Evolutionary conservation across 1,284 basidiomycete genomes (phyloP), one percentile per base, ranked within the genome.

Genomic region (Malassezia nana): DNA sequence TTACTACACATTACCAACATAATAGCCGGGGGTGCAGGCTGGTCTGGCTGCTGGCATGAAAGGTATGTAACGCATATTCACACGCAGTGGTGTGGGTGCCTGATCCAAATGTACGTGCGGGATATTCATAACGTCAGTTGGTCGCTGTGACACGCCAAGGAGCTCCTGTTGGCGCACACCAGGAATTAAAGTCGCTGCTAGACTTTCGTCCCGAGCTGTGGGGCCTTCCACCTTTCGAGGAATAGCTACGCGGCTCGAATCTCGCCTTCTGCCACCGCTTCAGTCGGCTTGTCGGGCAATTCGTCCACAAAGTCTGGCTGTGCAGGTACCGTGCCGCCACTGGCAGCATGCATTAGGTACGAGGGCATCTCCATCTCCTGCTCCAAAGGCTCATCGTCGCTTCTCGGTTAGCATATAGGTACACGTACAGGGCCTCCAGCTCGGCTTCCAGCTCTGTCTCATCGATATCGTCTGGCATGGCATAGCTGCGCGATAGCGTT

Each of bases 361-460:
- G 63, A 65, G 22, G 69, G 69, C 32, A 63, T 42, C n/a, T 58
- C 60, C 1, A 84, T 84, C 68, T 89, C 89, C 52, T 89, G 87
- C 64, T 91, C 89, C 50, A 82, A 85, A 22, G 78, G 72, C 2
- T 73, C 74, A 2, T 78, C 76, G 63, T 94, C 90, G 44, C 90
- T 76, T 18, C 43, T 20, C 15, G 22, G 29, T 33, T 10, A 39
- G 52, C 6, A 30, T n/a, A 18, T 12, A 38, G 13, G 7, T 15
- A 16, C 13, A 46, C 57, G 24, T 40, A 64, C 54, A 69, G 39
- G 1, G 69, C 69, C 52, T 72, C 72, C 32, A 72, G 50, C 32
- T 92, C 92, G 46, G 94, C 94, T 80, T 95, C 85, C 4, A 99
- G 79, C 75, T 98, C 94, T 12, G 86, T 88, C 75, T 99, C 92